Percentiles rank a stretch among this genome's conserved stretches.
phyloP scores from a whole-genome alignment of 192 early-diverging fungal genomes.

The Dimargaris verticillata region DNA sequence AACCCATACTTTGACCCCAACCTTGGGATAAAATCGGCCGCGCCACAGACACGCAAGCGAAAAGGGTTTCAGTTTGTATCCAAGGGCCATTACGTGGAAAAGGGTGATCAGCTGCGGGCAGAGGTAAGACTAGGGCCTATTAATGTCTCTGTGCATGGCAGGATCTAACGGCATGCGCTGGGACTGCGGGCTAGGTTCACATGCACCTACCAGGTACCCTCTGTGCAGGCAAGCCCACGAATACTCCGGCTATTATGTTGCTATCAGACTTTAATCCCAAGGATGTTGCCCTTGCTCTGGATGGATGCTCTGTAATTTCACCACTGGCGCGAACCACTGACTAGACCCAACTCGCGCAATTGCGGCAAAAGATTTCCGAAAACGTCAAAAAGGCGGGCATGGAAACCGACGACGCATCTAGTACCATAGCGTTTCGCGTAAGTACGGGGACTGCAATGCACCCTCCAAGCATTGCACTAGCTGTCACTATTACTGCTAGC shows the following conservation, averaged over 20 bases:
- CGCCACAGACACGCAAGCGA: conserved; percentile 23
- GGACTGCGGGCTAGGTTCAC: conserved; percentile 14
- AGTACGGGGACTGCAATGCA: background rate
- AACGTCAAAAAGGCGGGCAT: conserved; percentile 57
- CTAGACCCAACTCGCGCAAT: conserved; percentile 45
- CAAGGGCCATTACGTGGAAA: conserved; percentile 62
- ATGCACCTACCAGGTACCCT: conserved; percentile 16
- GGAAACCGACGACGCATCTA: conserved; percentile 49
- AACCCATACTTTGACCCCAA: conserved; percentile 81
- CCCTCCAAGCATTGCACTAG: background rate
- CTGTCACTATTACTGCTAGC: background rate
- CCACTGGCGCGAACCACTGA: no score
- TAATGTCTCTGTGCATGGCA: conserved; percentile 21
- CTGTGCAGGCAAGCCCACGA: background rate
- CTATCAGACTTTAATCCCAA: background rate
- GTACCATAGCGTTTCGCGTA: background rate
- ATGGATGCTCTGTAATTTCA: no score
- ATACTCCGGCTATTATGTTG: background rate
- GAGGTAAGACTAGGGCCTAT: conserved; percentile 34
- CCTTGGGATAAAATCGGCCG: conserved; percentile 23
- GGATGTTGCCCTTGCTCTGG: background rate
- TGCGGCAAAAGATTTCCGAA: conserved; percentile 56
- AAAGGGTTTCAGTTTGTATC: conserved; percentile 61
- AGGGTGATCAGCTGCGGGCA: conserved; percentile 67
- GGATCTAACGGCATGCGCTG: conserved; percentile 12